Percentiles rank a stretch among this genome's conserved stretches.
Conservation (phyloP, 805 yeast species). For the Ogataea haglerorum region DNA sequence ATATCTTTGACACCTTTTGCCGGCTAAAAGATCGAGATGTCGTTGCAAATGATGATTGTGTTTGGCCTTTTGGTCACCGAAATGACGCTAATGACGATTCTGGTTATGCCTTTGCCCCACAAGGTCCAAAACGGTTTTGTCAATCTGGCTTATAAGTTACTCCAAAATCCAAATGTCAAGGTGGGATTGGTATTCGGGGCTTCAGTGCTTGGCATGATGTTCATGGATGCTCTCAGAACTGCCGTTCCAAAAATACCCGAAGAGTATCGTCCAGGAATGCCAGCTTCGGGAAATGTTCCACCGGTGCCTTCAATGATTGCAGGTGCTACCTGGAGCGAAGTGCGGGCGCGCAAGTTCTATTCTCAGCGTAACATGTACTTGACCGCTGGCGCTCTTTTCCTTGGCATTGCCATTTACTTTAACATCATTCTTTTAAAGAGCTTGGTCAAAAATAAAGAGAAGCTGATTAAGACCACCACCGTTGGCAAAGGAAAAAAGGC, state of each 20-base stretch:
- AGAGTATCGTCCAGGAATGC: slow-evolving; percentile 4
- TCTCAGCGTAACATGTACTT: slow-evolving; percentile 57
- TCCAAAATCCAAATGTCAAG: slow-evolving; percentile 36
- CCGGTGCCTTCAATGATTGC: slow-evolving; percentile 12
- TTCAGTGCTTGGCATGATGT: slow-evolving; percentile 41
- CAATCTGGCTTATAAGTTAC: slow-evolving; percentile 28
- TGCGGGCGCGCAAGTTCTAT: slow-evolving; percentile 46
- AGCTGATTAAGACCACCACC: slow-evolving; percentile 16
- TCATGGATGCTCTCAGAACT: slow-evolving; percentile 41
- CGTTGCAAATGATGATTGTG: slow-evolving; percentile 31
- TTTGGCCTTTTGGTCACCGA: slow-evolving; percentile 44
- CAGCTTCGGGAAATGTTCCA: slow-evolving; percentile 3
- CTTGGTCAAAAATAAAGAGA: slow-evolving; percentile 37
- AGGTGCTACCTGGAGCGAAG: slow-evolving; percentile 24
- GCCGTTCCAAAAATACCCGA: slow-evolving; percentile 21
- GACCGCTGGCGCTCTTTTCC: slow-evolving; percentile 51
- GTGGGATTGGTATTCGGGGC: slow-evolving; percentile 41
- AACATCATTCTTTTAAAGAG: slow-evolving; percentile 42
- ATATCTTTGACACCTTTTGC: neutral
- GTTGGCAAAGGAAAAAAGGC: slow-evolving; percentile 39
- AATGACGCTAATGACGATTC: slow-evolving; percentile 39
- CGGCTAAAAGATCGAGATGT: slow-evolving; percentile 19
- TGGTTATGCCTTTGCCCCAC: slow-evolving; percentile 51
- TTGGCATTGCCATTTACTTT: slow-evolving; percentile 43
- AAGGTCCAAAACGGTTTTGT: slow-evolving; percentile 38